Base-by-base conservation (phyloP, 345 rosid species). In the Cardamine resedifolia region DNA sequence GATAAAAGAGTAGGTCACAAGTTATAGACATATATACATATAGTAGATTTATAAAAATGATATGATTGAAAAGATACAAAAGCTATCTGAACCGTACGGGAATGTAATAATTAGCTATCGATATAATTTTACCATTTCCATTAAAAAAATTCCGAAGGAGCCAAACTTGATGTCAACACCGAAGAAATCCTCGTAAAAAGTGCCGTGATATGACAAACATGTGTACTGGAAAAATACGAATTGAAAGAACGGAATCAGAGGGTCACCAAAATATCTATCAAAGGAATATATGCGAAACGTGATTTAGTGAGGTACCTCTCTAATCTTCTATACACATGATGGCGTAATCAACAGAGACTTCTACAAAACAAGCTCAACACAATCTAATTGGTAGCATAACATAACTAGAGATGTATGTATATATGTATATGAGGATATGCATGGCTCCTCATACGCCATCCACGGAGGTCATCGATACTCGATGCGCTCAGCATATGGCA, bases 401-500 rank as follows among this genome's bases (percentile, higher is more conserved):
- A 59, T 26, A 48, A 67, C 26, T 33, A 59, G 12, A 51, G 10
- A 15, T 7, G 31, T 20, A 24, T 50, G 39, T 43, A 24, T 30
- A 59, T 58, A 39, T 57, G 33, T 58, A 64, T 62, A 71, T 41
- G 76, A 60, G 59, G 47, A 69, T 90, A 91, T 91, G 97, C 97
- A 85, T 89, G 97, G 97, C 97, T 89, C 97, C 97, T 87, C 97
- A 91, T 91, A 91, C 96, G 97, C 97, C 97, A 91, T 89, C 85
- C 93, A 83, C 90, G 79, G 81, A 86, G 90, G 82, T 86, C 90
- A 76, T 76, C 93, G 91, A 75, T 51, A 20, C 74, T 77, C 74
- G 96, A 76, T 81, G 85, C 76, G 82, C 85, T 83, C 76, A 76
- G 83, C 85, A 80, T 81, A 89, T 91, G 97, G 97, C 97, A 91